phyloP scores from a whole-genome alignment of 352 stramenopile species.

The Globisporangium camurandrum region DNA sequence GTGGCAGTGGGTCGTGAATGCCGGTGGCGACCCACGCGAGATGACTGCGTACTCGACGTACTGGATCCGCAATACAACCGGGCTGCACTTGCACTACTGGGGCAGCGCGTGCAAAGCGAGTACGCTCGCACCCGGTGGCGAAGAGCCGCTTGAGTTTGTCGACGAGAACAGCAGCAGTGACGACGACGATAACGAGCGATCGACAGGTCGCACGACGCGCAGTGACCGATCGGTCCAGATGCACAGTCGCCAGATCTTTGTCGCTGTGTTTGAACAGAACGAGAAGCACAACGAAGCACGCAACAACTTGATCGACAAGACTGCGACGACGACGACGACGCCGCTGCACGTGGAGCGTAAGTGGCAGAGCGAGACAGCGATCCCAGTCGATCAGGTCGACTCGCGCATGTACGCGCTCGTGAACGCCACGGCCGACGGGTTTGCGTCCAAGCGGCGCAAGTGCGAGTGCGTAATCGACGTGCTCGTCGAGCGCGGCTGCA shows the following conservation, averaged over 20 bases:
- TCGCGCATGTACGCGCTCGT: slow-evolving; percentile 77
- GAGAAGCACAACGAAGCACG: neutral
- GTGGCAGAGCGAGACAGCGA: slow-evolving; percentile 72
- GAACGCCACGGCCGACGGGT: slow-evolving; percentile 44
- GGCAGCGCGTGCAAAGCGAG: slow-evolving; percentile 45
- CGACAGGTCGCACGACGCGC: slow-evolving; percentile 12
- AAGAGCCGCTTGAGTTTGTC: slow-evolving; percentile 62
- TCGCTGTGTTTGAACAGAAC: slow-evolving; percentile 33
- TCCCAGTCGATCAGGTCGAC: slow-evolving; percentile 78
- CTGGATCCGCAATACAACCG: slow-evolving; percentile 84
- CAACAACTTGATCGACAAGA: neutral
- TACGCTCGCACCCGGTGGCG: slow-evolving; percentile 36
- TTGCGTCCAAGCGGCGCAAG: slow-evolving; percentile 42
- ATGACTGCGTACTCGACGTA: slow-evolving; percentile 82
- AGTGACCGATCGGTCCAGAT: slow-evolving; percentile 13
- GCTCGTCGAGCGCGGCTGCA: slow-evolving; percentile 77
- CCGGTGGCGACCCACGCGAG: slow-evolving; percentile 54
- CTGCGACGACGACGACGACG: slow-evolving; percentile 28
- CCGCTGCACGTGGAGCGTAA: slow-evolving; percentile 23
- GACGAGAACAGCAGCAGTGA: slow-evolving; percentile 8
- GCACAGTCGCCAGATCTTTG: slow-evolving; percentile 50
- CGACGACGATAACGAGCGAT: slow-evolving; percentile 1
- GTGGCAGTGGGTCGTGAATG: slow-evolving; percentile 73
- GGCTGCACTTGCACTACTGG: slow-evolving; percentile 73
- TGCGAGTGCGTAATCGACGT: slow-evolving; percentile 86